These are phyloP conservation scores for Polygonum maritimum DNA, from an alignment of 148 eudicot species.

Conservation along the genomic window DNA sequence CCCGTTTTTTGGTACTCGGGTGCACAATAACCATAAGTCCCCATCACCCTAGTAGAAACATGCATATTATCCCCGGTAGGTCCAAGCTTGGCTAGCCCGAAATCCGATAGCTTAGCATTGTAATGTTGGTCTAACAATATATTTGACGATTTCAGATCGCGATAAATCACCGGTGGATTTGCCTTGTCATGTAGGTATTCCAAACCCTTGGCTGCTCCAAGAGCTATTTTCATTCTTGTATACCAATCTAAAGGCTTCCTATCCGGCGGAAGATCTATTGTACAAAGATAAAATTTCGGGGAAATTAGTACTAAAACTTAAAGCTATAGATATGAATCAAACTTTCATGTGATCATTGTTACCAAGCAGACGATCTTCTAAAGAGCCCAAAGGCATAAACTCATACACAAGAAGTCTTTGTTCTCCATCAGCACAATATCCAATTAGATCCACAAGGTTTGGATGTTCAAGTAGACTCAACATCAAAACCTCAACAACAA, in stretches of 20 bases:
- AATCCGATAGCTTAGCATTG: conserved; percentile 44
- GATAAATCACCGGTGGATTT: conserved; percentile 38
- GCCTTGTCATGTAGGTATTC: conserved; percentile 44
- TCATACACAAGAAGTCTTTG: conserved; percentile 47
- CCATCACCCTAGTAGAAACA: conserved; percentile 47
- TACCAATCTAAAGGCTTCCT: conserved; percentile 39
- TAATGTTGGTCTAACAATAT: conserved; percentile 35
- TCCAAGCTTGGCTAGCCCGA: conserved; percentile 49
- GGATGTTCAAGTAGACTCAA: conserved; percentile 60
- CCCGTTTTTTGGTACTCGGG: conserved; percentile 50
- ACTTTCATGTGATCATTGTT: background rate
- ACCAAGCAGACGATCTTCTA: conserved; percentile 47
- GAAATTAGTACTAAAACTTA: too few species aligned
- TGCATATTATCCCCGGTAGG: conserved; percentile 31
- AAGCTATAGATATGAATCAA: background rate
- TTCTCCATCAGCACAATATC: conserved; percentile 56
- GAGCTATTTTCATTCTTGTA: conserved; percentile 39
- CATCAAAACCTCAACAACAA: conserved; percentile 67
- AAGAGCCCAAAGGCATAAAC: conserved; percentile 39
- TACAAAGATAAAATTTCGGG: background rate
- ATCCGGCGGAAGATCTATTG: conserved; percentile 24
- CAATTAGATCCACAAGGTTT: conserved; percentile 56
- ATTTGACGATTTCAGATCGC: conserved; percentile 51
- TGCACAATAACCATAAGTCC: conserved; percentile 57
- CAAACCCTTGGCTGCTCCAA: conserved; percentile 44